Base-by-base conservation (phyloP, 2,329 filamentous ascomycete species). In the Ascochyta rabiei region DNA sequence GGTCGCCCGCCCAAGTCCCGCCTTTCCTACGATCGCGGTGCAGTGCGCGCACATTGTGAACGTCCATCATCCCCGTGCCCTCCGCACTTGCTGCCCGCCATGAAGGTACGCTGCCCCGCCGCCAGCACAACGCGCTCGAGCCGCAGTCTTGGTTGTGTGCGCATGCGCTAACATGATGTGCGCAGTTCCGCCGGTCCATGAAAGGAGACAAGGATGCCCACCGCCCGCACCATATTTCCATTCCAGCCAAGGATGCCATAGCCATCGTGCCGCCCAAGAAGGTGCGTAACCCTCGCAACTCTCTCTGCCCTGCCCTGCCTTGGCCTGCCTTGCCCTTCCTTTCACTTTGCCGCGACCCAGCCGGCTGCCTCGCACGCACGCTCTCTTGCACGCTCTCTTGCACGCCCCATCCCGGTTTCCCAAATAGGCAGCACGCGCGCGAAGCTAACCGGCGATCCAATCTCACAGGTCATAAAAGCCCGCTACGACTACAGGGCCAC, bases 251-350 rank as follows among this genome's bases (percentile, higher is more conserved):
- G 76, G 89, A 92, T 51, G 89, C 91, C 35, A 85, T 93, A 62
- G 91, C 92, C 47, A 96, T 96, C 71, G 85, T 95, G 23, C 91
- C 93, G 48, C 93, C 93, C 1, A 96, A 96, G 78, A 96, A 96
- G 87, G 91, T 96, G 62, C 59, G 71, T 71, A 35, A 39, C 33
- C 43, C 21, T 18, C 43, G 21, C 21, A 23, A 23, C 21, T 6
- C 21, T 23, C 21, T 38, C 21, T 30, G 13, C 42, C 18, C 23
- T 39, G 23, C 37, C 42, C 24, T 46, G 26, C 34, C 39, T 37
- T 35, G n/a, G n/a, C n/a, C 42, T 23, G 13, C 42, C 18, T 18
- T 39, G 23, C 37, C 42, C 24, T 46, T 26, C 34, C 39, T 37
- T 35, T 35, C 43, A 45, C 40, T 43, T 6, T 35, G 34, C 45